Percentiles rank a stretch among this genome's conserved stretches.
phyloP scores from a whole-genome alignment of 139 green algal genomes.

The Tetradesmus lagerheimii region DNA sequence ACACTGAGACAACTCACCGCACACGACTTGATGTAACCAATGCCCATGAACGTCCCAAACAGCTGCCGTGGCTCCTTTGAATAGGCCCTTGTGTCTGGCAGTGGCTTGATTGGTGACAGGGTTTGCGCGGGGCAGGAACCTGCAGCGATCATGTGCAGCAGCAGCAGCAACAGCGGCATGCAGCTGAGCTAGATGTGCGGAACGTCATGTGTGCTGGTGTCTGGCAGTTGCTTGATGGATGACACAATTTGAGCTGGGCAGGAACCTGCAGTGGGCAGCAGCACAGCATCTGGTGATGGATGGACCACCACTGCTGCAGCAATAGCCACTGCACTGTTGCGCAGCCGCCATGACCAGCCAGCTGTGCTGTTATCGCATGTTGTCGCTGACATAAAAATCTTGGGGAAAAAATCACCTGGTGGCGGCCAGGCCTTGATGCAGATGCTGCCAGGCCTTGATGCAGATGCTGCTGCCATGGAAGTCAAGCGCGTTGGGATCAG shows the following conservation, averaged over 20 bases:
- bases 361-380: no score
- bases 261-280: not conserved
- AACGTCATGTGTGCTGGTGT: not conserved
- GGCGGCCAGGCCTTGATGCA: not conserved
- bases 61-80: not conserved
- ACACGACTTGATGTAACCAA: slow-evolving; percentile 30
- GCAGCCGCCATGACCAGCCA: no score
- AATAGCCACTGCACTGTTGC: no score
- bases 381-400: no score
- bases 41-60: slow-evolving; percentile 5
- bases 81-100: not conserved
- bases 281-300: not conserved
- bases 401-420: not conserved
- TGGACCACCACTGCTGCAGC: not conserved
- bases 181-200: not conserved
- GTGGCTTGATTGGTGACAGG: slow-evolving; percentile 20
- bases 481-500: no score
- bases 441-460: not conserved
- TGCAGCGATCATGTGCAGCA: not conserved
- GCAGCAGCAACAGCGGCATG: not conserved
- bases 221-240: not conserved
- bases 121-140: not conserved
- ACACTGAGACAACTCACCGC: not conserved
- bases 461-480: not conserved
- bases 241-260: not conserved